phyloP scores from a whole-genome alignment of 1,284 basidiomycete genomes.

The Tilletia indica region DNA sequence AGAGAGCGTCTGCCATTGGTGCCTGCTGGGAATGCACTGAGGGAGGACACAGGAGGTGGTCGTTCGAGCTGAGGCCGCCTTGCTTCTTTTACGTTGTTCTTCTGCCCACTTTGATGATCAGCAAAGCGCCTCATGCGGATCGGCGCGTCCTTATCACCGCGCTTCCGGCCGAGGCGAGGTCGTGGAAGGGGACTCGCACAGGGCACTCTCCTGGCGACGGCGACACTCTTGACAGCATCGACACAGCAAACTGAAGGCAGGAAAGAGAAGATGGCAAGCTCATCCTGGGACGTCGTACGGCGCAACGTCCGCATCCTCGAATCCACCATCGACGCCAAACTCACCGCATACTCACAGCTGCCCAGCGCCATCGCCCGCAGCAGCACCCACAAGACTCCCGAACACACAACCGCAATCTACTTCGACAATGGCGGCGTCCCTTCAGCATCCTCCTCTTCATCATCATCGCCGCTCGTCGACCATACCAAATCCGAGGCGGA shows the following conservation, averaged over 20 bases:
- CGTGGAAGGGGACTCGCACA: too few relatives aligned
- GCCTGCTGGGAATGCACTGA: too few relatives aligned
- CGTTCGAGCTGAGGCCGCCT: too few relatives aligned
- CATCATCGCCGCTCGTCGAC: slow-evolving; percentile 26
- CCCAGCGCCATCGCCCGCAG: slow-evolving; percentile 69
- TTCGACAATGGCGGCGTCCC: slow-evolving; percentile 22
- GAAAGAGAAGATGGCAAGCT: slow-evolving; percentile 1
- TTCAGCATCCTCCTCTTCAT: slow-evolving; percentile 23
- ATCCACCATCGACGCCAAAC: slow-evolving; percentile 81
- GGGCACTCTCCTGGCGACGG: too few relatives aligned
- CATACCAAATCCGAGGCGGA: slow-evolving; percentile 66
- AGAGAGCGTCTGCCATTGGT: background rate
- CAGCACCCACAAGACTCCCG: background rate
- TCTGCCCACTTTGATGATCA: too few relatives aligned
- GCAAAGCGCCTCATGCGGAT: too few relatives aligned
- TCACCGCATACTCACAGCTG: slow-evolving; percentile 82
- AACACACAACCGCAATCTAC: background rate
- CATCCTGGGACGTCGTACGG: slow-evolving; percentile 62
- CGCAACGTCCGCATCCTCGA: slow-evolving; percentile 86
- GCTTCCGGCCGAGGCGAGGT: too few relatives aligned
- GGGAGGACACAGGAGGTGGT: too few relatives aligned
- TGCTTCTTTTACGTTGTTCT: too few relatives aligned
- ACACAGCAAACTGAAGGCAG: background rate
- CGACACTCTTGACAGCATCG: too few relatives aligned
- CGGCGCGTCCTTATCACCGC: too few relatives aligned